Evolutionary conservation across 2,329 filamentous ascomycete species (phyloP).

Genomic region (Talaromyces piceae): DNA sequence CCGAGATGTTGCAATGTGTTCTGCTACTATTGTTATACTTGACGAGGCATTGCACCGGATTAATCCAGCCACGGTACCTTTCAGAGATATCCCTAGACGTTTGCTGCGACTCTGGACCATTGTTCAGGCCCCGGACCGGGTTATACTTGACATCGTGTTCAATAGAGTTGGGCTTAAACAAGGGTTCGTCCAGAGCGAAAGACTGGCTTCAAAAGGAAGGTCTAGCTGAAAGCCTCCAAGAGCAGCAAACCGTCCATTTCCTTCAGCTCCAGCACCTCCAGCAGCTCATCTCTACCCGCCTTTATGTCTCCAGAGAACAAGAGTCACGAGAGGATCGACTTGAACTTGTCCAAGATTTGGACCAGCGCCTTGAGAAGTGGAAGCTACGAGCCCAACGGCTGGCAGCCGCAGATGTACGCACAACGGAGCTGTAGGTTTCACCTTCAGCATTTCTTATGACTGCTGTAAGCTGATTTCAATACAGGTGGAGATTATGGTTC

Average conservation of each 20-base stretch:
- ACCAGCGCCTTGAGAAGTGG: not conserved
- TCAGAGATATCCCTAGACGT: not conserved
- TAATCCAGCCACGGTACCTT: not conserved
- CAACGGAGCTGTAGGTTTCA: not conserved
- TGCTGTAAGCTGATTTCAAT: not conserved
- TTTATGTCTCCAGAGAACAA: not conserved
- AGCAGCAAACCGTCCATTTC: not conserved
- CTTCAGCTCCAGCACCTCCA: not conserved
- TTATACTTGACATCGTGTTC: not conserved
- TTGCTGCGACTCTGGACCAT: not conserved
- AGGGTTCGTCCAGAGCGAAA: not conserved
- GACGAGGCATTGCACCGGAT: not conserved
- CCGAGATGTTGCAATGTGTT: not conserved
- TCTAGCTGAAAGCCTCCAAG: not conserved
- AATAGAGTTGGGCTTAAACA: not conserved
- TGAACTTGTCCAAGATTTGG: not conserved
- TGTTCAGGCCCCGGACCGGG: not conserved
- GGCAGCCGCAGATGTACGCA: not conserved
- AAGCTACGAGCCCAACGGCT: not conserved
- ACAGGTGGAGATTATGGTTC: not conserved
- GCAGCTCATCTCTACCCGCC: not conserved
- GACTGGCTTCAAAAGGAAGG: not conserved
- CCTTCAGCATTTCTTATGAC: not conserved
- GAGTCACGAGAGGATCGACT: not conserved
- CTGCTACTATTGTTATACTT: not conserved